phyloP scores from a whole-genome alignment of 2,329 filamentous ascomycete species.

The Paracamarosporium sp. region DNA sequence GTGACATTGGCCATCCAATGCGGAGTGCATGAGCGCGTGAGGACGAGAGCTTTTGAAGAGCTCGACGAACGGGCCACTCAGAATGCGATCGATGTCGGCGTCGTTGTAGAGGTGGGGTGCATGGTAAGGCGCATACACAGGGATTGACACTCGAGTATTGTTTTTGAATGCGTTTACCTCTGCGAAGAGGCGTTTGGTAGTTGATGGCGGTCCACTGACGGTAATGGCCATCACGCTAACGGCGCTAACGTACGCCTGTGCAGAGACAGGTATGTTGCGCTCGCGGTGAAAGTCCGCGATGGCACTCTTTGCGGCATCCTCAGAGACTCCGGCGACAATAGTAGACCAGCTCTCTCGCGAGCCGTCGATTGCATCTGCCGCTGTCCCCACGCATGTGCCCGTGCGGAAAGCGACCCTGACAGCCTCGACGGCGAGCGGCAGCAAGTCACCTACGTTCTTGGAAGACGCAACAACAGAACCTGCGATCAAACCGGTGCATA shows the following conservation, averaged over 20 bases:
- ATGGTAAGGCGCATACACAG: slow-evolving; percentile 66
- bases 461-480: slow-evolving; percentile 71
- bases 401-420: slow-evolving; percentile 72
- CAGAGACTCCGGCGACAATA: slow-evolving; percentile 64
- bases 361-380: slow-evolving; percentile 56
- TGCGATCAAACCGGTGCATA: slow-evolving; percentile 75
- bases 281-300: slow-evolving; percentile 65
- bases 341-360: slow-evolving; percentile 71
- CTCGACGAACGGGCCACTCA: slow-evolving; percentile 49
- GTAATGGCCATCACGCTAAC: slow-evolving; percentile 66
- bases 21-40: slow-evolving; percentile 54
- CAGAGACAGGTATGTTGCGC: slow-evolving; percentile 58
- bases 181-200: slow-evolving; percentile 59
- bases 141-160: slow-evolving; percentile 59
- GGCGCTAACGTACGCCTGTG: slow-evolving; percentile 64
- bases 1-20: slow-evolving; percentile 54
- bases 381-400: slow-evolving; percentile 56
- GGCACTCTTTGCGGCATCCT: slow-evolving; percentile 58
- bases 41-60: slow-evolving; percentile 52
- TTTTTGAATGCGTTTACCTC: slow-evolving; percentile 57
- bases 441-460: slow-evolving; percentile 66
- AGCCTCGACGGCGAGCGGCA: slow-evolving; percentile 68
- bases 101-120: slow-evolving; percentile 62
- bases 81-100: slow-evolving; percentile 59
- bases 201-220: slow-evolving; percentile 64